Evolutionary conservation across 2,329 filamentous ascomycete genomes (phyloP).

Genomic region (Leptographium wingfieldii): DNA sequence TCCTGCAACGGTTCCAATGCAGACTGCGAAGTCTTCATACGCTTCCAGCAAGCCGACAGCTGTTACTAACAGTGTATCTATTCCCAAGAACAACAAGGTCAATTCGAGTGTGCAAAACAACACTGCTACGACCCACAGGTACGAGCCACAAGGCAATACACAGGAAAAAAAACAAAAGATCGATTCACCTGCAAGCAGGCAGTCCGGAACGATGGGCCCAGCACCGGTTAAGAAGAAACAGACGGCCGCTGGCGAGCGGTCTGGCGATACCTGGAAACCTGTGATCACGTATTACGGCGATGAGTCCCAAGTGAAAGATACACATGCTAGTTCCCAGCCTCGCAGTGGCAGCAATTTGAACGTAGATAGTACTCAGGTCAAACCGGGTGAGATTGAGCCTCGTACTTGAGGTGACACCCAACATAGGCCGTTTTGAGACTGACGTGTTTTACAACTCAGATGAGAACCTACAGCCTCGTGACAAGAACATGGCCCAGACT

Average conservation of each 20-base stretch:
- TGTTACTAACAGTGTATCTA: neutral
- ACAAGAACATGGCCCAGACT: neutral
- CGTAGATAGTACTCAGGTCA: neutral
- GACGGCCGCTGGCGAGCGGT: neutral
- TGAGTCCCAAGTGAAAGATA: neutral
- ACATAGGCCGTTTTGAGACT: neutral
- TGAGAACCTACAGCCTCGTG: neutral
- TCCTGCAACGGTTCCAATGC: neutral
- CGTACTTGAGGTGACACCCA: neutral
- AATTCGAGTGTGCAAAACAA: neutral
- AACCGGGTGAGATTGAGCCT: neutral
- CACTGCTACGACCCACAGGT: neutral
- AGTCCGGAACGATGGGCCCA: neutral
- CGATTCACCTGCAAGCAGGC: neutral
- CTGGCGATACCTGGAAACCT: neutral
- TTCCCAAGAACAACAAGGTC: neutral
- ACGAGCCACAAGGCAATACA: neutral
- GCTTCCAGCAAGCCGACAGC: neutral
- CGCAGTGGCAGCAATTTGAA: no score
- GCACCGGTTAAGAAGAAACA: neutral
- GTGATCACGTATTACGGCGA: constrained; percentile 1
- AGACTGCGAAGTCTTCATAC: neutral
- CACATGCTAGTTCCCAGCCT: no score
- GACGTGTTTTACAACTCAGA: neutral
- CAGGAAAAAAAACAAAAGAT: neutral